Conservation (phyloP, 1,284 basidiomycete species). For the Ceratobasidium sp. region DNA sequence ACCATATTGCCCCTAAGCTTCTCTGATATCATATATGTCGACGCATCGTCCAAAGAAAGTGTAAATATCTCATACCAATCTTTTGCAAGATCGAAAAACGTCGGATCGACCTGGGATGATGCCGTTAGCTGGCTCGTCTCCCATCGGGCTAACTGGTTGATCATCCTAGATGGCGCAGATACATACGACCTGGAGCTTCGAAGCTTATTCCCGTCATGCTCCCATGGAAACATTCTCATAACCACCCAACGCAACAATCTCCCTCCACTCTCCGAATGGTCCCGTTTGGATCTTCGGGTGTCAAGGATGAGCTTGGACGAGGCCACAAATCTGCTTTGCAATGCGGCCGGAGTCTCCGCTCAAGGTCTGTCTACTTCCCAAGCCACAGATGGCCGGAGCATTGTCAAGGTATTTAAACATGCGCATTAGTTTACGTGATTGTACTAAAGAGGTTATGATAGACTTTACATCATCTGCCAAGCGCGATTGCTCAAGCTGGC, state of each 20-base stretch:
- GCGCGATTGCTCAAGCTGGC: too few species aligned
- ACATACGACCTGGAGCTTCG: neutral
- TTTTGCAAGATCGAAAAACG: neutral
- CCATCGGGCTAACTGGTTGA: neutral
- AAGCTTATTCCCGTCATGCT: conserved; percentile 1
- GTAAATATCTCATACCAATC: neutral
- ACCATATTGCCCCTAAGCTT: neutral
- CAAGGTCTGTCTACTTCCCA: too few species aligned
- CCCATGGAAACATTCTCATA: conserved; percentile 12
- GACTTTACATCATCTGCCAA: too few species aligned
- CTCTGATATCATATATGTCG: conserved; percentile 12
- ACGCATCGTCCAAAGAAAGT: neutral
- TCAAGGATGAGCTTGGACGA: neutral
- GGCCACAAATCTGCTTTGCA: neutral
- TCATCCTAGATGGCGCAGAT: conserved; percentile 1
- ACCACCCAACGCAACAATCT: conserved; percentile 11
- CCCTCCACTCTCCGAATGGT: conserved; percentile 4
- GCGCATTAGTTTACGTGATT: too few species aligned
- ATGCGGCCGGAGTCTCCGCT: neutral
- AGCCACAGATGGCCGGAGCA: too few species aligned
- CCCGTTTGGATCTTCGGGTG: neutral
- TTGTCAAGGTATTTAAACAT: too few species aligned
- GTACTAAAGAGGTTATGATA: too few species aligned
- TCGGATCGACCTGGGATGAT: neutral
- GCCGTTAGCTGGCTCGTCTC: conserved; percentile 2